Base-by-base conservation (phyloP, 169 alveolate species). In the Babesia ovata region DNA sequence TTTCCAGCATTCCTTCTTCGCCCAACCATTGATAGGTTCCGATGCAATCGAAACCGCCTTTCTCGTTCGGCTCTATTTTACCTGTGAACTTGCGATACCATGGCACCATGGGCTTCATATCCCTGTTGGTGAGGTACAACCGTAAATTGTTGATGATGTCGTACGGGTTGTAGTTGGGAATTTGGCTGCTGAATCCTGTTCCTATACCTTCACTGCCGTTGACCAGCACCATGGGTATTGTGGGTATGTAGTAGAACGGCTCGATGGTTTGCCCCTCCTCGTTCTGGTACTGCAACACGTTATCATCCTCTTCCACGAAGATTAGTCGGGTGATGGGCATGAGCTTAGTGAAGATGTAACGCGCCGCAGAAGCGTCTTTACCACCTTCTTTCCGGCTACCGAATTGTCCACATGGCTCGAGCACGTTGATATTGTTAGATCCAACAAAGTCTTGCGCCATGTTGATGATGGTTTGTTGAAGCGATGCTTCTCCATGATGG, bases 151-250 rank as follows among this genome's bases (percentile, higher is more conserved):
- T 88, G 56, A 96, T 97, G 54, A 98, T 91, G 70, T 98, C 99
- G 65, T 91, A 91, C 10, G 99, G 99, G 88, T 97, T 96, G 90
- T 91, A 97, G 86, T 94, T 94, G n/a, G 99, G 99, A 39, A 97
- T 93, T 53, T 86, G 89, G 10, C 98, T 93, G 59, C 95, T 82
- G 96, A 97, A 97, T 0, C 99, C 99, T 21, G 99, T 97, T 29
- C 99, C 99, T 24, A 97, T 98, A 52, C 99, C 99, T 65, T 98
- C 99, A 44, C 99, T 95, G 28, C 99, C 99, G 86, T 98, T 98
- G 49, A 97, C 96, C 19, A 98, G 93, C 36, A 96, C 96, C 93
- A 97, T 93, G 21, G 99, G 99, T 19, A 98, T 89, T 39, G 98
- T 96, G 14, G 99, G 99, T 0, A 95, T 93, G 87, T 97, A 98